These are phyloP conservation scores for Aspergillus sclerotiicarbonarius DNA, from an alignment of 495 filamentous ascomycete genomes.

Conservation along the genomic window DNA sequence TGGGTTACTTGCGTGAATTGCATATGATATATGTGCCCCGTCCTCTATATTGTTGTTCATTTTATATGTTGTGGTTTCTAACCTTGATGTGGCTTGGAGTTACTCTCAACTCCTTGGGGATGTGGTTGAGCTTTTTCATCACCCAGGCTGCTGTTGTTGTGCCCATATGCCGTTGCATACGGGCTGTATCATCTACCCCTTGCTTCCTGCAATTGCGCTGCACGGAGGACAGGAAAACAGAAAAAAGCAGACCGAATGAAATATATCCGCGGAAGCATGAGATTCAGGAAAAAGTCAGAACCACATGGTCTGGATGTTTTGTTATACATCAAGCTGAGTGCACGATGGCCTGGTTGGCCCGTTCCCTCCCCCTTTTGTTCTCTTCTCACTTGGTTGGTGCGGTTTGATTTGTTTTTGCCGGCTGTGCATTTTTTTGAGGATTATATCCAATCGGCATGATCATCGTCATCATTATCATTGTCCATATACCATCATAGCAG, in stretches of 20 bases:
- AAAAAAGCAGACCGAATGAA: conserved; percentile 1
- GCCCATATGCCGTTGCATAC: conserved; percentile 5
- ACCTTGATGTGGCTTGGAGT: not conserved
- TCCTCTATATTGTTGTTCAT: conserved; percentile 7
- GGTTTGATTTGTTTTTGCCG: conserved; percentile 12
- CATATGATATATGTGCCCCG: conserved; percentile 15
- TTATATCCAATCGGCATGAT: conserved; percentile 26
- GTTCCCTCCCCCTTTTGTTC: conserved; percentile 4
- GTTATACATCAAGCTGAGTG: conserved; percentile 5
- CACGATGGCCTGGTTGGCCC: no score
- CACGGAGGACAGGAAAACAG: not conserved
- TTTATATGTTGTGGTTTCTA: not conserved
- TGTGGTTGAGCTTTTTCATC: not conserved
- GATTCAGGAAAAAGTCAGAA: not conserved
- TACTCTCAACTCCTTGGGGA: not conserved
- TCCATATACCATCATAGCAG: conserved; percentile 33
- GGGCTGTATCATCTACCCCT: conserved; percentile 1
- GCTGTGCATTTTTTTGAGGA: conserved; percentile 19
- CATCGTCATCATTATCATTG: conserved; percentile 24
- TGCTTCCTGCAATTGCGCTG: not conserved
- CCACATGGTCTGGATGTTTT: conserved; percentile 6
- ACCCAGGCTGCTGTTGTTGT: not conserved
- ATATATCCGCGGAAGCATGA: not conserved
- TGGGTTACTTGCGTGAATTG: conserved; percentile 27
- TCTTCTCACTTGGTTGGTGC: conserved; percentile 2